phyloP scores from a whole-genome alignment of 2,329 filamentous ascomycete genomes.

The Fusarium poae region DNA sequence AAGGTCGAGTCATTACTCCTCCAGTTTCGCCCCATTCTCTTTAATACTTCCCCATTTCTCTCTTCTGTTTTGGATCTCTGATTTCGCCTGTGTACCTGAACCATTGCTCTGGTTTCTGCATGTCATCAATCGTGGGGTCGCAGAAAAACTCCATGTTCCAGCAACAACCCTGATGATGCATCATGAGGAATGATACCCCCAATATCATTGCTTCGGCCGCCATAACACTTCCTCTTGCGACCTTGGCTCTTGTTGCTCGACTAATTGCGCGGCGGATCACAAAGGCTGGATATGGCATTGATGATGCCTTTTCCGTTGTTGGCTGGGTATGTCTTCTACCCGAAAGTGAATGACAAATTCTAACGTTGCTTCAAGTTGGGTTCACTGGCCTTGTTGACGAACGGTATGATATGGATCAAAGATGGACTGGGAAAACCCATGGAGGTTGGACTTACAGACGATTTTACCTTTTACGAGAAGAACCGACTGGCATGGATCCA shows the following conservation, averaged over 20 bases:
- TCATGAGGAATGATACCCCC: slow-evolving; percentile 44
- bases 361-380: slow-evolving; percentile 26
- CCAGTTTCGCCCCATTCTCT: slow-evolving; percentile 14
- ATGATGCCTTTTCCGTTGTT: slow-evolving; percentile 40
- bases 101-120: slow-evolving; percentile 15
- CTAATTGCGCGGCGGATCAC: slow-evolving; percentile 42
- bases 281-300: slow-evolving; percentile 42
- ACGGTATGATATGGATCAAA: slow-evolving; percentile 36
- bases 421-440: slow-evolving; percentile 39
- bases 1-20: slow-evolving; percentile 7
- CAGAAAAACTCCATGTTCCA: background rate
- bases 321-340: slow-evolving; percentile 37
- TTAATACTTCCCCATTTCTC: slow-evolving; percentile 30
- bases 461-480: slow-evolving; percentile 30
- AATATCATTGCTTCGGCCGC: slow-evolving; percentile 42
- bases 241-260: slow-evolving; percentile 34
- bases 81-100: slow-evolving; percentile 3
- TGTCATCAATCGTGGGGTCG: slow-evolving; percentile 14
- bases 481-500: slow-evolving; percentile 38
- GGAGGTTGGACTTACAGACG: slow-evolving; percentile 31
- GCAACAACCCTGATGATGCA: slow-evolving; percentile 31
- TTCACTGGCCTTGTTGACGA: slow-evolving; percentile 36
- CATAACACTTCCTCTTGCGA: slow-evolving; percentile 42
- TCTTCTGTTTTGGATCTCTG: slow-evolving; percentile 7
- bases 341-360: background rate